Conservation (phyloP, 768 basidiomycete genomes). For the Suillus alpinus region DNA sequence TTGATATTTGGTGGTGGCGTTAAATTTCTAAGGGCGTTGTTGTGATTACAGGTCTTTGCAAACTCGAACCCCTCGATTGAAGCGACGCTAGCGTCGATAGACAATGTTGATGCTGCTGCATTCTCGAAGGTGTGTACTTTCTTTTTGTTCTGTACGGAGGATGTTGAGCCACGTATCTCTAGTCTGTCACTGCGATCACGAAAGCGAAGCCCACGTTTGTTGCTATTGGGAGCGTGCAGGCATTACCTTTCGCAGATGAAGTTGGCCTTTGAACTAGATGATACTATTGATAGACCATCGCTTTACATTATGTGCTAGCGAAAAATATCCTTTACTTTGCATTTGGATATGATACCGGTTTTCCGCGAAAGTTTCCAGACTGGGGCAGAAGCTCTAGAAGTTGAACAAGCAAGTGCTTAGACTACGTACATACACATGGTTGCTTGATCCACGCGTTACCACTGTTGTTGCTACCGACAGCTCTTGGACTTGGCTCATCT, state of each 20-base stretch:
- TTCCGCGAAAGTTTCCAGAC: not conserved
- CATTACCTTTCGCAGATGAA: slow-evolving; percentile 83
- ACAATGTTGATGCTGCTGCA: slow-evolving; percentile 61
- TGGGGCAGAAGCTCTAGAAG: not conserved
- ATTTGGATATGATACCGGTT: not conserved
- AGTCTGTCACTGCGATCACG: slow-evolving; percentile 68
- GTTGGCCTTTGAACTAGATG: slow-evolving; percentile 58
- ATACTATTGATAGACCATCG: slow-evolving; percentile 1
- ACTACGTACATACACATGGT: not conserved
- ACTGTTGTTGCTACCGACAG: not conserved
- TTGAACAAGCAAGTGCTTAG: not conserved
- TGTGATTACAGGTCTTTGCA: slow-evolving; percentile 52
- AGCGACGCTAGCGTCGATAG: slow-evolving; percentile 62
- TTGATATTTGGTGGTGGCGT: not conserved
- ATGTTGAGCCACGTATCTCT: slow-evolving; percentile 3
- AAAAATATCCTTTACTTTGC: slow-evolving; percentile 1
- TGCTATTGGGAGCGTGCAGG: slow-evolving; percentile 72
- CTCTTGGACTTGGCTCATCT: not conserved
- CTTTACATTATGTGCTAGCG: not conserved
- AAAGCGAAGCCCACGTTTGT: slow-evolving; percentile 84
- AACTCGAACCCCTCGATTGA: slow-evolving; percentile 56
- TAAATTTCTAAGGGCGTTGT: not conserved
- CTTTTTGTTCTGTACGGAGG: not conserved
- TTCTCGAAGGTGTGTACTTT: slow-evolving; percentile 63
- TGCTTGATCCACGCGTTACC: not conserved